These are phyloP conservation scores for Nakazawaea sp. DNA, from an alignment of 805 yeast genomes.

Conservation along the genomic window DNA sequence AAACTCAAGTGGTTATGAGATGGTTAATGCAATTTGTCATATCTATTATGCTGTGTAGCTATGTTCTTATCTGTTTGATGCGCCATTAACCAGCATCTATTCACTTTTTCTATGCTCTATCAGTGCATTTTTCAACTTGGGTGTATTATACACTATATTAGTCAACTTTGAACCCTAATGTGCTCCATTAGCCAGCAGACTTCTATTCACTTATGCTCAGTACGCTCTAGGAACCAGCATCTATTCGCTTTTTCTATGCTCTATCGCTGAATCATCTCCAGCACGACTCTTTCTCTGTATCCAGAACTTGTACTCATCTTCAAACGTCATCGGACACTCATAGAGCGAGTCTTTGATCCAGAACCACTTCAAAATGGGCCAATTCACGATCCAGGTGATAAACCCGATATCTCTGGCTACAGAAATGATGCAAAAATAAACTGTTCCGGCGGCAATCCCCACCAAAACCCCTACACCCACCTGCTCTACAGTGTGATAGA, in stretches of 20 bases:
- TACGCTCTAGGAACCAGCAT: too few relatives aligned
- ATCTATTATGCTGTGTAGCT: background rate
- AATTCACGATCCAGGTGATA: conserved; percentile 53
- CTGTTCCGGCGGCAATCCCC: conserved; percentile 55
- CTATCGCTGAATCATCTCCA: too few relatives aligned
- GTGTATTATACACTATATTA: too few relatives aligned
- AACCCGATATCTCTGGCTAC: conserved; percentile 62
- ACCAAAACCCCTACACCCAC: conserved; percentile 64
- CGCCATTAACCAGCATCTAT: too few relatives aligned
- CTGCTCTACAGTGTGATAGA: conserved; percentile 71
- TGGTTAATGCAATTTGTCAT: too few relatives aligned
- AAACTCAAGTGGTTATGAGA: too few relatives aligned
- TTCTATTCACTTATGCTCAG: conserved; percentile 1
- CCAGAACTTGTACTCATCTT: conserved; percentile 37
- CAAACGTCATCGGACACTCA: conserved; percentile 36
- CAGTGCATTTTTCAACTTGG: too few relatives aligned
- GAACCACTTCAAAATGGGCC: conserved; percentile 46
- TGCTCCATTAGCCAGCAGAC: too few relatives aligned
- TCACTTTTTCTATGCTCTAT: too few relatives aligned
- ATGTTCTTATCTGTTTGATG: too few relatives aligned
- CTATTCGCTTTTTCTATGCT: too few relatives aligned
- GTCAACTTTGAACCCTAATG: too few relatives aligned
- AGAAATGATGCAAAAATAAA: conserved; percentile 46
- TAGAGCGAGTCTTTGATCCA: conserved; percentile 57
- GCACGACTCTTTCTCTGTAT: conserved; percentile 18